phyloP scores from a whole-genome alignment of 192 early-diverging fungal species.

The Phycomyces nitens region DNA sequence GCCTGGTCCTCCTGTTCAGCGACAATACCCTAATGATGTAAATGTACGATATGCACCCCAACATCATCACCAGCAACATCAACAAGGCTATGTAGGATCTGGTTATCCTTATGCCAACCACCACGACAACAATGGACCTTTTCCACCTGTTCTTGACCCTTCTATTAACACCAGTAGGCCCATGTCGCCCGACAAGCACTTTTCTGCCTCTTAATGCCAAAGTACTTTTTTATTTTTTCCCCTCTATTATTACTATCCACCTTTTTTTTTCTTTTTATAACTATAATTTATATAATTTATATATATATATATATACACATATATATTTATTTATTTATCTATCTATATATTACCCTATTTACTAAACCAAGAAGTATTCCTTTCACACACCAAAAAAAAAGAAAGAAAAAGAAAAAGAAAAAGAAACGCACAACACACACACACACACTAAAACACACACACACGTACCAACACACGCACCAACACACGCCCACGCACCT shows the following conservation, averaged over 20 bases:
- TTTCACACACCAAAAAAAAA: too few relatives aligned
- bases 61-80: constrained; percentile 4
- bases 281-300: background rate
- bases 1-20: background rate
- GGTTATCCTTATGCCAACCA: background rate
- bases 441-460: too few relatives aligned
- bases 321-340: background rate
- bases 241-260: background rate
- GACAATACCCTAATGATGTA: background rate
- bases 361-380: background rate
- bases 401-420: too few relatives aligned
- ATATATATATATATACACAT: background rate
- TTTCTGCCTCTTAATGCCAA: background rate
- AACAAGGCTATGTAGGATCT: constrained; percentile 6
- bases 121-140: background rate
- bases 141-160: background rate
- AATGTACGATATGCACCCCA: background rate
- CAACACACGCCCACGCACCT: too few relatives aligned
- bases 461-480: too few relatives aligned
- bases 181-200: background rate
- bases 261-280: background rate
- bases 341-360: background rate
- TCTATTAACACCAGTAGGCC: background rate
- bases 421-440: too few relatives aligned
- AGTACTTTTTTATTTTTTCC: background rate